Conservation (phyloP, 2,329 filamentous ascomycete species). For the Talaromyces rugulosus region DNA sequence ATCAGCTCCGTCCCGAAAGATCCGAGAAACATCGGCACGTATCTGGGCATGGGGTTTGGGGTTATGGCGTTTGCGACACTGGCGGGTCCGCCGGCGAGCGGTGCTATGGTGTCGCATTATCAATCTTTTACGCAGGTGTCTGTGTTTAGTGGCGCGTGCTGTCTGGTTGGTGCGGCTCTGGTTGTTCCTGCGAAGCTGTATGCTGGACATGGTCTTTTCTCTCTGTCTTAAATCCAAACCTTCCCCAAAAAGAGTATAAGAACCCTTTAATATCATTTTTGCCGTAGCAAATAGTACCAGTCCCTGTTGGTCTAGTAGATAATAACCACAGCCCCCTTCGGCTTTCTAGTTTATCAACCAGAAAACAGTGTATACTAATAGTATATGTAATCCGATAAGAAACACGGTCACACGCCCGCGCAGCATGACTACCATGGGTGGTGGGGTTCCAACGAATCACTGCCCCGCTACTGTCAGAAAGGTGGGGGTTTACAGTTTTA, state of each 20-base stretch:
- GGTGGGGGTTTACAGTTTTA: neutral
- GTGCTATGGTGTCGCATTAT: constrained; percentile 41
- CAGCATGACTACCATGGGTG: neutral
- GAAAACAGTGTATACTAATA: neutral
- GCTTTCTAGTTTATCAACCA: neutral
- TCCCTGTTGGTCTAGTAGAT: too few relatives aligned
- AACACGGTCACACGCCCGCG: neutral
- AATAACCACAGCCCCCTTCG: too few relatives aligned
- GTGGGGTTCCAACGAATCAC: neutral
- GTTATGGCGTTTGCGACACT: constrained; percentile 43
- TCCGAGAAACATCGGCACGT: constrained; percentile 17
- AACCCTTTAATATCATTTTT: too few relatives aligned
- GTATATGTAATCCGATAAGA: neutral
- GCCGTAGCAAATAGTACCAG: too few relatives aligned
- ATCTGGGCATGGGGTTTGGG: constrained; percentile 21
- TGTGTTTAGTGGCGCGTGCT: constrained; percentile 26
- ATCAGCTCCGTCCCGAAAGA: constrained; percentile 15
- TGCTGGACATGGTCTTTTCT: constrained; percentile 6
- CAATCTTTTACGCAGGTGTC: constrained; percentile 34
- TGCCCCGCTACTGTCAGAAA: neutral
- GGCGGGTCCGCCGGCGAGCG: constrained; percentile 47
- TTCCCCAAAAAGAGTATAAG: too few relatives aligned
- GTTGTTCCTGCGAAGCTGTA: constrained; percentile 4
- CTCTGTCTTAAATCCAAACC: neutral
- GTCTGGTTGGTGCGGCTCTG: constrained; percentile 20